Conservation (phyloP, 176 grass and related monocot genomes). For the Pontederia paniculata region DNA sequence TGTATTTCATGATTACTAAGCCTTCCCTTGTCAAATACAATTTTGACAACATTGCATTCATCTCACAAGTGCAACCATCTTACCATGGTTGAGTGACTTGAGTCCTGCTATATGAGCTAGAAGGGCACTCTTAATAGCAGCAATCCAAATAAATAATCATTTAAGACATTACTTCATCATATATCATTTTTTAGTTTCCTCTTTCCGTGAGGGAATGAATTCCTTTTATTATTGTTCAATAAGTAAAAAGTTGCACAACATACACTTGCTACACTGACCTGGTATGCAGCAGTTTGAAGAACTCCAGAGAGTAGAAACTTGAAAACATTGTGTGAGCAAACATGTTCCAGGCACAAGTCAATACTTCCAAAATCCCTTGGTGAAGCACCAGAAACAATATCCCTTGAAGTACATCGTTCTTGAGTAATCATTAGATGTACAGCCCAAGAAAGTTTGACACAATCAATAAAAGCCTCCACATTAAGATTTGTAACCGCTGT, state of each 20-base stretch:
- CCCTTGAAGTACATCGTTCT: constrained; percentile 47
- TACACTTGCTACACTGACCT: constrained; percentile 35
- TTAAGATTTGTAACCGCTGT: constrained; percentile 43
- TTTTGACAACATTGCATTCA: too few relatives aligned
- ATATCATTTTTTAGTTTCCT: too few relatives aligned
- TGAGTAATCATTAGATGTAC: constrained; percentile 90
- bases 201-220: too few relatives aligned
- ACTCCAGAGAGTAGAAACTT: constrained; percentile 49
- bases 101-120: too few relatives aligned
- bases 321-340: constrained; percentile 71
- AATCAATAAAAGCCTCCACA: constrained; percentile 62
- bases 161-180: too few relatives aligned
- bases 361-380: constrained; percentile 37
- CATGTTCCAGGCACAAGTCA: constrained; percentile 58
- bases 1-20: too few relatives aligned
- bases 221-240: neutral
- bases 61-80: too few relatives aligned
- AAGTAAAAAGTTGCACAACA: neutral
- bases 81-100: too few relatives aligned
- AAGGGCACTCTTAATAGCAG: too few relatives aligned
- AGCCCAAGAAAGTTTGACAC: constrained; percentile 72
- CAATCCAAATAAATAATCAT: too few relatives aligned
- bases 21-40: too few relatives aligned
- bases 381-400: constrained; percentile 28
- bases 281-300: constrained; percentile 67